Evolutionary conservation across 257 asterid species (phyloP).

Genomic region (Solanum lycopersicoides): DNA sequence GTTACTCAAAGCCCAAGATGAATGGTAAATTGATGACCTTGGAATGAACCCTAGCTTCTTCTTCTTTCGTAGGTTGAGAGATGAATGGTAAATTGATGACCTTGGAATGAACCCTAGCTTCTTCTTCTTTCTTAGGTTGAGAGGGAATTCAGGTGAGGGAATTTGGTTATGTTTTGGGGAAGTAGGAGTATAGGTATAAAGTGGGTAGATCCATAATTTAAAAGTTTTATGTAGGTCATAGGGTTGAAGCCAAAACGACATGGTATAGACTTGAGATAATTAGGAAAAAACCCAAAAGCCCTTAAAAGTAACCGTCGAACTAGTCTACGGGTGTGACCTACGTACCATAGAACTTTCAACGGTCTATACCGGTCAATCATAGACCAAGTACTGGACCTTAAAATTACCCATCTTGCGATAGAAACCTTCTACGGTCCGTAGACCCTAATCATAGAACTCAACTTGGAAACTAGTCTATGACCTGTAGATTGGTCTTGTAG

Average conservation of each 20-base stretch:
- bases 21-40: background rate
- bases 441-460: background rate
- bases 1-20: background rate
- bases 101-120: too few species aligned
- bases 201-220: background rate
- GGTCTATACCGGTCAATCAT: background rate
- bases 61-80: background rate
- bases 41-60: too few species aligned
- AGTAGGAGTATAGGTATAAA: background rate
- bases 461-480: background rate
- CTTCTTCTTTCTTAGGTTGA: too few species aligned
- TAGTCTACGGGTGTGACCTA: background rate
- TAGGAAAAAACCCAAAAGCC: background rate
- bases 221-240: too few species aligned
- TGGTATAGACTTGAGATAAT: too few species aligned
- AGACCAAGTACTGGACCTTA: background rate
- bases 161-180: background rate
- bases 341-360: too few species aligned
- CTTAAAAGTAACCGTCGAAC: background rate
- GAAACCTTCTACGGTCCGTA: background rate
- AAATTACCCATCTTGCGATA: background rate
- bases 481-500: background rate
- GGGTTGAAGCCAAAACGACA: too few species aligned
- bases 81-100: background rate
- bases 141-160: background rate